Conservation (phyloP, 164 flowering plant genomes). For the Annona squamosa region DNA sequence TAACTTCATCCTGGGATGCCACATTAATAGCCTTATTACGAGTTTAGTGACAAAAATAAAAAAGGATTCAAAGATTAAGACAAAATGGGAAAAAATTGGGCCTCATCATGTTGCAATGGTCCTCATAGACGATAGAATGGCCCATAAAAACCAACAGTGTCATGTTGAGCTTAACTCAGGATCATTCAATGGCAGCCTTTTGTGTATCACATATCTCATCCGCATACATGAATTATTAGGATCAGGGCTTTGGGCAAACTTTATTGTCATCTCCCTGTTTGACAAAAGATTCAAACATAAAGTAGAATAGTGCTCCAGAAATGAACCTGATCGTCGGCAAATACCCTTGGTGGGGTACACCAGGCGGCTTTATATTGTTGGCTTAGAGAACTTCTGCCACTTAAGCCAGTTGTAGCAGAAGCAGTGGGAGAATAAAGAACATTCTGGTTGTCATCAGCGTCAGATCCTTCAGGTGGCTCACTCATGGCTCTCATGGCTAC, state of each 20-base stretch:
- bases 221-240: background rate
- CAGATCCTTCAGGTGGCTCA: slow-evolving; percentile 68
- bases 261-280: background rate
- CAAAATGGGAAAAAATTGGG: background rate
- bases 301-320: background rate
- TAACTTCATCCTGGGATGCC: slow-evolving; percentile 74
- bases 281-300: background rate
- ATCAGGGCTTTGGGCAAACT: background rate
- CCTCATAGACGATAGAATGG: background rate
- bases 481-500: slow-evolving; percentile 93
- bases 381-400: slow-evolving; percentile 91
- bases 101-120: background rate
- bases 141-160: background rate
- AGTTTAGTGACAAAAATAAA: background rate
- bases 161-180: background rate
- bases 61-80: background rate
- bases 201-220: background rate
- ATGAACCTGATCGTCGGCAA: slow-evolving; percentile 92
- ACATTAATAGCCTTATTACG: no score
- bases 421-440: slow-evolving; percentile 69
- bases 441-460: slow-evolving; percentile 58
- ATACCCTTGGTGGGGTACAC: slow-evolving; percentile 96
- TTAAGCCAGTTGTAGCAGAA: slow-evolving; percentile 87
- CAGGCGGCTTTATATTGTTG: slow-evolving; percentile 82
- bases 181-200: background rate